These are phyloP conservation scores for Tulasnella sp. DNA, from an alignment of 768 basidiomycete species.

Conservation along the genomic window DNA sequence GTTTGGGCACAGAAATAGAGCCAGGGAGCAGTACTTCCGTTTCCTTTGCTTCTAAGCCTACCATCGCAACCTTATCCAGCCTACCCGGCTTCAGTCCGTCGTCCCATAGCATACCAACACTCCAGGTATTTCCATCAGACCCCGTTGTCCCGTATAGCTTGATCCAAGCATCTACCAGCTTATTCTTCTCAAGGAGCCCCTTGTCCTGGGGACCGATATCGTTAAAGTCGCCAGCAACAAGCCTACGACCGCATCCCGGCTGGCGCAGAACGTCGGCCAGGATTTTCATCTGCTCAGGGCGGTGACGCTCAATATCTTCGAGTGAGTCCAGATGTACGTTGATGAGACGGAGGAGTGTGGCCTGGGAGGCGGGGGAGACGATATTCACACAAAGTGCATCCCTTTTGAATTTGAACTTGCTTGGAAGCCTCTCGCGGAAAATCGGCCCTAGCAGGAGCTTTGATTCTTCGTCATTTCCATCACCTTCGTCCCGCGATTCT, in stretches of 20 bases:
- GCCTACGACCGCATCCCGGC: conserved; percentile 30
- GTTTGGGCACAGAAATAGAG: conserved; percentile 24
- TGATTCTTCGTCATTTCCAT: conserved; percentile 19
- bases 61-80: conserved; percentile 33
- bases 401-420: conserved; percentile 30
- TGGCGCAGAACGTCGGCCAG: conserved; percentile 31
- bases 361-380: conserved; percentile 20
- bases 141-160: conserved; percentile 24
- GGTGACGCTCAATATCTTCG: conserved; percentile 19
- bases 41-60: conserved; percentile 26
- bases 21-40: conserved; percentile 30
- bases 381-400: conserved; percentile 31
- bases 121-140: conserved; percentile 30
- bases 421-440: conserved; percentile 26
- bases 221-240: conserved; percentile 39
- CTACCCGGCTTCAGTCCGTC: conserved; percentile 25
- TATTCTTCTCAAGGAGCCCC: conserved; percentile 25
- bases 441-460: conserved; percentile 24
- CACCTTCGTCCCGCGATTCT: conserved; percentile 19
- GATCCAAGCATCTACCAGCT: conserved; percentile 34
- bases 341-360: conserved; percentile 25
- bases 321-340: conserved; percentile 32
- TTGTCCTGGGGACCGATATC: conserved; percentile 30
- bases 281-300: conserved; percentile 26
- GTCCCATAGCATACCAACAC: conserved; percentile 23